Evolutionary conservation across 2,329 filamentous ascomycete species (phyloP).

Genomic region (Aspergillus glaucus): DNA sequence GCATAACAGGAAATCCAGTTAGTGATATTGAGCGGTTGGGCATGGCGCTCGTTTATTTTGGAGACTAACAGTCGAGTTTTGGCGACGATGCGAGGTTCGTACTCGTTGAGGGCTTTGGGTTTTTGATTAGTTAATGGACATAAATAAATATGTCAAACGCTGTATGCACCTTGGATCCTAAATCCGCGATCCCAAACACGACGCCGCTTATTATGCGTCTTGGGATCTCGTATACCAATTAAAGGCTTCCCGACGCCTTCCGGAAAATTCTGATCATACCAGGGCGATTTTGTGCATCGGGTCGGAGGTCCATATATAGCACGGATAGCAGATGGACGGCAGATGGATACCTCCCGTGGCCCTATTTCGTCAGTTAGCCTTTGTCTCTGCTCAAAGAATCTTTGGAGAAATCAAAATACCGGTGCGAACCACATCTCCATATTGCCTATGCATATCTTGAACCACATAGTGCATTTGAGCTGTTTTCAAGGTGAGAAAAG

Average conservation of each 20-base stretch:
- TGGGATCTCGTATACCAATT: conserved; percentile 2
- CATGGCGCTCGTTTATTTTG: no score
- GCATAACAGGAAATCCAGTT: no score
- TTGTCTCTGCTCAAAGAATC: not conserved
- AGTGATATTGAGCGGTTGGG: no score
- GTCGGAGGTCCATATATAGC: conserved; percentile 7
- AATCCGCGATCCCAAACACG: conserved; percentile 9
- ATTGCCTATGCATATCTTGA: conserved; percentile 24
- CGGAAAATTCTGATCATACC: conserved; percentile 8
- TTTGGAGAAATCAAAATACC: conserved; percentile 13
- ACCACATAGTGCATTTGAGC: conserved; percentile 19
- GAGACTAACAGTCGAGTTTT: no score
- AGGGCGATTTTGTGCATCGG: conserved; percentile 9
- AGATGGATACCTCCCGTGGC: conserved; percentile 7
- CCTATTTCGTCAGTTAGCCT: not conserved
- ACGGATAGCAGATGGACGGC: conserved; percentile 5
- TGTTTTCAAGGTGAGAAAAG: conserved; percentile 20
- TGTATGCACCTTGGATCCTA: conserved; percentile 6
- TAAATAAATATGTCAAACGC: not conserved
- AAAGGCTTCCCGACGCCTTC: not conserved
- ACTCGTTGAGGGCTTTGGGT: not conserved
- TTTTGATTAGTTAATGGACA: not conserved
- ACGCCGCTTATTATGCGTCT: conserved; percentile 7
- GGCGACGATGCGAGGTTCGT: no score
- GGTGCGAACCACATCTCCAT: conserved; percentile 30